Base-by-base conservation (phyloP, 345 rosid species). In the Pseudoturritis turrita region DNA sequence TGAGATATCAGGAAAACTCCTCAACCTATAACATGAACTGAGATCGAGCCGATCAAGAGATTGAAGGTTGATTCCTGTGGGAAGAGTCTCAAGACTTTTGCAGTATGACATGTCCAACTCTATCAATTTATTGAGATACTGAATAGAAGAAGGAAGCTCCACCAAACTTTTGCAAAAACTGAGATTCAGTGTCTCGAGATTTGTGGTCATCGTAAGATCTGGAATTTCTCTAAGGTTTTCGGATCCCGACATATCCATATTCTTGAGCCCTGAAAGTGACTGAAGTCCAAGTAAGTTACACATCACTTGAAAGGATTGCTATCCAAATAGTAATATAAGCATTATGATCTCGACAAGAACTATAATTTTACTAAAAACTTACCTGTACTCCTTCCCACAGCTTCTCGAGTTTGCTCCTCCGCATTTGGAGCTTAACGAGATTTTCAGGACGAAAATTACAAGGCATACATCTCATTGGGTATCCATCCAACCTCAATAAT, bases 1-100 rank as follows among this genome's bases (percentile, higher is more conserved):
- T 25, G 70, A 55, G 7, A 73, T 57, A 22, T 64, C 68, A 2
- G 73, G 78, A 44, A 78, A 71, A 10, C 0, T 25, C 8, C 8
- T 47, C 41, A 78, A 36, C 37, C 14, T 31, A 13, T 18, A 21
- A 72, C 85, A 82, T 1, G 51, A 23, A 4, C 0, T 33, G 1
- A 41, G 71, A 65, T 31, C 23, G 23, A 55, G 62, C 22, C 49
- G 18, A 28, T 22, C 3, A 10, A 60, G 55, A 35, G 25, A 76
- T 28, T 28, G 1, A n/a, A 49, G 26, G 60, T 60, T 19, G 26
- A 47, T 23, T 6, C 15, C 28, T 1, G 1, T 21, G 3, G 65
- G 74, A 29, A 70, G 41, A 18, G 18, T 13, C 45, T 57, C 33
- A 0, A 68, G 21, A 2, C 19, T 36, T 3, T 9, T 9, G 6